Percentiles rank a stretch among this genome's conserved stretches.
Evolutionary conservation across 163 green algal genomes (phyloP).

Genomic region (Chlorella variabilis): DNA sequence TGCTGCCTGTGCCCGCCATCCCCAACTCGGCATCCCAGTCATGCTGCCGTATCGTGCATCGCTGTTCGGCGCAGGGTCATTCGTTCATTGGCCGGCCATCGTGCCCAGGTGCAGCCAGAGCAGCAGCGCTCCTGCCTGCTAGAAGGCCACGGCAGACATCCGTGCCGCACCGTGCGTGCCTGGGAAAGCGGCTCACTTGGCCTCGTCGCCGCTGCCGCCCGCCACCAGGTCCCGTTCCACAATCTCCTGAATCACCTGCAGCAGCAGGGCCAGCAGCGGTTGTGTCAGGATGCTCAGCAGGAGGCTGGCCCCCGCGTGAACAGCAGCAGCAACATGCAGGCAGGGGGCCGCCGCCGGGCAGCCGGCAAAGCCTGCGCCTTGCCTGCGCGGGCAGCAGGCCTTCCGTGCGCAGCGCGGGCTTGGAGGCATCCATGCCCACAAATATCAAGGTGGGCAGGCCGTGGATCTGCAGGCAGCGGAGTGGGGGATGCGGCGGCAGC

Average conservation of each 20-base stretch:
- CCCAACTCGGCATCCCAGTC: no score
- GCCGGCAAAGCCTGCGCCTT: no score
- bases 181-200: background rate
- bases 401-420: conserved; percentile 93
- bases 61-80: no score
- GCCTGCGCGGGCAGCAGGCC: conserved; percentile 86
- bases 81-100: no score
- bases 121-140: background rate
- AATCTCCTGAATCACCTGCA: conserved; percentile 37
- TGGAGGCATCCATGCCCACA: conserved; percentile 84
- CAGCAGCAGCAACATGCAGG: background rate
- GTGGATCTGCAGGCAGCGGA: conserved; percentile 80
- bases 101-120: no score
- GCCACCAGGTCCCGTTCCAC: conserved; percentile 25
- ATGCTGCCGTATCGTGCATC: no score
- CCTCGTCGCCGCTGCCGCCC: background rate
- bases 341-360: background rate
- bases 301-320: background rate
- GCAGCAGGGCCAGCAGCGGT: background rate
- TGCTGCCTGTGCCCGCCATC: no score
- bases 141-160: background rate
- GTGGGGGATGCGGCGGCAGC: no score
- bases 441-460: conserved; percentile 98
- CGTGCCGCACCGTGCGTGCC: background rate
- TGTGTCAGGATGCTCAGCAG: no score